Percentiles rank a stretch among this genome's conserved stretches.
Conservation (phyloP, 1,284 basidiomycete species). For the Boletus mariae region DNA sequence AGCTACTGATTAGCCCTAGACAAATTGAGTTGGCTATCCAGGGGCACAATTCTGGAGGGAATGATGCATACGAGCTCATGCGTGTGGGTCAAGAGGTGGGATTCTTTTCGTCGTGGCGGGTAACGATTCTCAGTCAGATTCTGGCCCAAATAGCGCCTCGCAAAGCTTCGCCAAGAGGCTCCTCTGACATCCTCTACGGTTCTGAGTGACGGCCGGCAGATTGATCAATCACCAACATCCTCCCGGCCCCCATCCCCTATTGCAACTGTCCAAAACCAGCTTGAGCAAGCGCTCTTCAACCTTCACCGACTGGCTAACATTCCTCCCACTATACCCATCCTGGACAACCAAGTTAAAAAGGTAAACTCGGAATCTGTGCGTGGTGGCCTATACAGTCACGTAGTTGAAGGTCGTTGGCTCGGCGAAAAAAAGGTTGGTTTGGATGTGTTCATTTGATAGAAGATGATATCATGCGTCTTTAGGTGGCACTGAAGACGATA, state of each 20-base stretch:
- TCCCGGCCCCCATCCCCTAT: conserved; percentile 25
- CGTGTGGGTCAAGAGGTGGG: conserved; percentile 45
- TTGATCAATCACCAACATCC: conserved; percentile 23
- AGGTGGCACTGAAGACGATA: conserved; percentile 56
- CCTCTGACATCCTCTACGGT: conserved; percentile 10
- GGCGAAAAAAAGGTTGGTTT: conserved; percentile 42
- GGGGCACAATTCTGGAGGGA: conserved; percentile 39
- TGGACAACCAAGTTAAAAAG: conserved; percentile 48
- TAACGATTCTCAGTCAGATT: conserved; percentile 1
- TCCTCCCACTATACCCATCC: conserved; percentile 45
- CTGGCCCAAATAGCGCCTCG: conserved; percentile 30
- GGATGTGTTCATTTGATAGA: background rate
- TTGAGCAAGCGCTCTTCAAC: conserved; percentile 41
- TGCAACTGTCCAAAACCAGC: conserved; percentile 38
- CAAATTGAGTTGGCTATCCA: conserved; percentile 37
- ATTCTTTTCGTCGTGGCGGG: background rate
- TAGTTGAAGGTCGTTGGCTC: conserved; percentile 52
- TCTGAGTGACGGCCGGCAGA: conserved; percentile 17
- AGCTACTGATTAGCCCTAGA: conserved; percentile 36
- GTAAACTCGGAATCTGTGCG: conserved; percentile 34
- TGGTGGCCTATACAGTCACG: conserved; percentile 49
- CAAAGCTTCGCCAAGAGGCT: conserved; percentile 13
- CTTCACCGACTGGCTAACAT: conserved; percentile 48
- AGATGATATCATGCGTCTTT: background rate
- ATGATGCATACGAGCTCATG: conserved; percentile 46